Conservation (phyloP, 345 rosid species). For the Boechera divaricarpa region DNA sequence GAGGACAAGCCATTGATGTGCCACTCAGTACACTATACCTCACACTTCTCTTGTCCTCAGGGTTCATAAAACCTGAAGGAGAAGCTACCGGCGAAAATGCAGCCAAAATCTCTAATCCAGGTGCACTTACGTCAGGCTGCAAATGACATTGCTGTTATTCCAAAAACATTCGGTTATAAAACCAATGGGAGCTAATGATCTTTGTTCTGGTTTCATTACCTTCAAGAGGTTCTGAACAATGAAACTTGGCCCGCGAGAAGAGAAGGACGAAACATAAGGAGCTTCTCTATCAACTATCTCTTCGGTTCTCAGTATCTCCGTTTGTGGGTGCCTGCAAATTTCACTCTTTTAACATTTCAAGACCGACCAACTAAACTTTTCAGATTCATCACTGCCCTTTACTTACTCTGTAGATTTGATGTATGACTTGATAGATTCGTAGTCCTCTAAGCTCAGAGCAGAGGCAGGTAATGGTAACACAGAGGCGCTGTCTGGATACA, state of each 20-base stretch:
- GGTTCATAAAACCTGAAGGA: not conserved
- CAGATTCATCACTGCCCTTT: not conserved
- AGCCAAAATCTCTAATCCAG: slow-evolving; percentile 51
- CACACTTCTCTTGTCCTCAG: slow-evolving; percentile 31
- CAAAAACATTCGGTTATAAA: not conserved
- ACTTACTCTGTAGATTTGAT: slow-evolving; percentile 42
- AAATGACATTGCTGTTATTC: not conserved
- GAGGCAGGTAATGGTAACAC: slow-evolving; percentile 43
- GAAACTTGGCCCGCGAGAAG: slow-evolving; percentile 53
- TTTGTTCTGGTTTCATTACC: slow-evolving; percentile 25
- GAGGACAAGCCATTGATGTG: slow-evolving; percentile 61
- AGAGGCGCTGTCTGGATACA: slow-evolving; percentile 16
- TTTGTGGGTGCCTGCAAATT: slow-evolving; percentile 40
- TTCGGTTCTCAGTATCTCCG: slow-evolving; percentile 46
- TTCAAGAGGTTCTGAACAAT: slow-evolving; percentile 42
- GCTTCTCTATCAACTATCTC: slow-evolving; percentile 40
- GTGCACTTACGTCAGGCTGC: slow-evolving; percentile 56
- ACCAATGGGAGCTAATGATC: not conserved
- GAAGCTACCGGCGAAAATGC: slow-evolving; percentile 44
- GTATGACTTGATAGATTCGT: slow-evolving; percentile 41
- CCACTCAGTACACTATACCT: slow-evolving; percentile 46
- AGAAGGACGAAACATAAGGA: slow-evolving; percentile 48
- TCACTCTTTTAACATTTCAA: slow-evolving; percentile 4
- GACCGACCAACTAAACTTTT: not conserved
- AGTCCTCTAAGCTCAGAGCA: slow-evolving; percentile 8